Base-by-base conservation (phyloP, 148 eudicot genomes). In the Nepenthes gracilis region DNA sequence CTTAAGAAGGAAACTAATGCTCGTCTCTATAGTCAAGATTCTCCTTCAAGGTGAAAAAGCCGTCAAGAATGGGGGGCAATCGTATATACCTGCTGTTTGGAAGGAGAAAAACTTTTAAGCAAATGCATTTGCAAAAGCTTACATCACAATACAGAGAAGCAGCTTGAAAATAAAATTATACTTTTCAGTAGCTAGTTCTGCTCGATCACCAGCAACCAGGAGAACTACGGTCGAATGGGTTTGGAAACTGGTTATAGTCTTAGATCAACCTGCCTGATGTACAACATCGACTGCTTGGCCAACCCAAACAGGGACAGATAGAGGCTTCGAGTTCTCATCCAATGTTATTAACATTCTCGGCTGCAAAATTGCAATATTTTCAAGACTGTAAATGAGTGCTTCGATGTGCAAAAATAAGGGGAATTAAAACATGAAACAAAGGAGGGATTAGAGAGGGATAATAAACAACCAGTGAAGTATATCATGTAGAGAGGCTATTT, bases 251-350 rank as follows among this genome's bases (percentile, higher is more conserved):
- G 98, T 93, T 11, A 93, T 88, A 57, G 98, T 86, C 77, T 88
- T 93, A 37, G 96, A 95, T 33, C 91, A 79, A 60, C 98, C 96
- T 12, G 98, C 98, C 68, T 88, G 96, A 23, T 95, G 96, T 5
- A 88, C 98, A 63, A 93, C 96, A 76, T 93, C 98, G 63, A 93
- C 98, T 3, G 96, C 98, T 68, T 86, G 95, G 35, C 96, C 96
- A 43, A 93, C 98, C 8, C 95, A 88, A 40, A 93, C 96, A 64
- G 92, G 98, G 10, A 93, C 98, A 0, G 98, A 76, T 12, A 93
- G 76, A 63, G 96, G 91, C 71, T 93, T 93, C 72, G 86, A 74
- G 65, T 93, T 82, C 72, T 88, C 95, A 78, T 93, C 98, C 59
- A 93, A 87, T 0, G 98, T 93, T 72, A 88, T 54, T 53, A 93